A percentile compares a stretch with the other conserved stretches of the same genome.
Evolutionary conservation across 805 yeast species (phyloP).

Genomic region (Yarrowia hollandica): DNA sequence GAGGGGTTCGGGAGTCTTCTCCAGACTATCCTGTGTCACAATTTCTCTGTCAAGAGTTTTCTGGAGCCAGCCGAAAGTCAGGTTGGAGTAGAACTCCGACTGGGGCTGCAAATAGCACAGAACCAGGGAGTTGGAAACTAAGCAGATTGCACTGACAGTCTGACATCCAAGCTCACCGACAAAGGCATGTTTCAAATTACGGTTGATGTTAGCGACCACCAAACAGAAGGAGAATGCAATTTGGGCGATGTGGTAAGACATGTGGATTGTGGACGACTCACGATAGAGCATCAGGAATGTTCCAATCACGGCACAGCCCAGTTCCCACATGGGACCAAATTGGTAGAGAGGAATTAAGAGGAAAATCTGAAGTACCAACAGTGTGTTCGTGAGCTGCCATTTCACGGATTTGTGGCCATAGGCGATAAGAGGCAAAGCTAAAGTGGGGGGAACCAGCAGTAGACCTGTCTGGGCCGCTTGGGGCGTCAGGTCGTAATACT

Average conservation of each 20-base stretch:
- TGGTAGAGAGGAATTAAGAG: constrained; percentile 1
- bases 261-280: constrained; percentile 9
- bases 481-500: constrained; percentile 23
- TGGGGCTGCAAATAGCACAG: not conserved
- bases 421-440: not conserved
- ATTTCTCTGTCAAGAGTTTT: constrained; percentile 11
- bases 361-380: constrained; percentile 3
- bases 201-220: constrained; percentile 13
- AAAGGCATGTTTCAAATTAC: not conserved
- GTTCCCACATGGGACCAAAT: constrained; percentile 4
- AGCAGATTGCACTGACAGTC: constrained; percentile 13
- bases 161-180: constrained; percentile 12
- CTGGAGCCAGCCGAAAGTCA: constrained; percentile 25
- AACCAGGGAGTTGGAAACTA: not conserved
- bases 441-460: constrained; percentile 7
- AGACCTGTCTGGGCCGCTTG: constrained; percentile 20
- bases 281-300: constrained; percentile 3
- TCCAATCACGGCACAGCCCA: not conserved
- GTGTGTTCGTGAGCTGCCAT: constrained; percentile 10
- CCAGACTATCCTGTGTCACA: constrained; percentile 20
- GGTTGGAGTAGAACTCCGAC: constrained; percentile 11
- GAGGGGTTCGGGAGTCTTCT: constrained; percentile 6
- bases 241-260: constrained; percentile 3
- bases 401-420: constrained; percentile 7
- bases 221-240: not conserved